Conservation (phyloP, 2,329 filamentous ascomycete species). For the Pseudogymnoascus sp. region DNA sequence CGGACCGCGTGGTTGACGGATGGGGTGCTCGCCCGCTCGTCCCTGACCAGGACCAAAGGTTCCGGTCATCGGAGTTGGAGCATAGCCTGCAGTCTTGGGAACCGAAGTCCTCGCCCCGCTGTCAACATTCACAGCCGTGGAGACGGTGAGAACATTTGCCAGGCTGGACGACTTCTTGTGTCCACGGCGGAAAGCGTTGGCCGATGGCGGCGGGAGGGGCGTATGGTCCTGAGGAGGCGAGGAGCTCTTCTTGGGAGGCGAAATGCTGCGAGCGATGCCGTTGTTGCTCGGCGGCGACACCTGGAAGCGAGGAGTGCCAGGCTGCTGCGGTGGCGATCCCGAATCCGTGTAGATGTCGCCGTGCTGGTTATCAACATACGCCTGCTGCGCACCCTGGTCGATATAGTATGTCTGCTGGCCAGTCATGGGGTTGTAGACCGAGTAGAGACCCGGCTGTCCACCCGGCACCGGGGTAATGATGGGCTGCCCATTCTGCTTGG, state of each 20-base stretch:
- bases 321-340: slow-evolving; percentile 43
- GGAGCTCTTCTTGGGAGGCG: slow-evolving; percentile 57
- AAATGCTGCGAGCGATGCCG: slow-evolving; percentile 51
- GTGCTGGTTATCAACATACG: slow-evolving; percentile 31
- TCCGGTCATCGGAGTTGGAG: slow-evolving; percentile 70
- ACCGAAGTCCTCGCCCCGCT: slow-evolving; percentile 49
- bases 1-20: slow-evolving; percentile 86
- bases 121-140: slow-evolving; percentile 21
- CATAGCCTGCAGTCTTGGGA: slow-evolving; percentile 73
- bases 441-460: slow-evolving; percentile 67
- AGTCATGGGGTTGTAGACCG: slow-evolving; percentile 77
- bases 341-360: slow-evolving; percentile 25
- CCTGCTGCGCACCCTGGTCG: slow-evolving; percentile 33
- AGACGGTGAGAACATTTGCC: slow-evolving; percentile 39
- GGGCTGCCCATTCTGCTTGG: slow-evolving; percentile 32
- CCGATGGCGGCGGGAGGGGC: slow-evolving; percentile 78
- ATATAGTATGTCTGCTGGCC: slow-evolving; percentile 72
- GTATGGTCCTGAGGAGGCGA: slow-evolving; percentile 61
- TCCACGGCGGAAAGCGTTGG: slow-evolving; percentile 84
- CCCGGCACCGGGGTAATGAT: slow-evolving; percentile 43
- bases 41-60: slow-evolving; percentile 88
- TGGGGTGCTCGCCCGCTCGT: slow-evolving; percentile 87
- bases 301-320: slow-evolving; percentile 63
- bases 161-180: slow-evolving; percentile 69
- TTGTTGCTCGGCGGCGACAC: slow-evolving; percentile 64